Evolutionary conservation across 441 rosid species (phyloP).

Genomic region (Corymbia citriodora): DNA sequence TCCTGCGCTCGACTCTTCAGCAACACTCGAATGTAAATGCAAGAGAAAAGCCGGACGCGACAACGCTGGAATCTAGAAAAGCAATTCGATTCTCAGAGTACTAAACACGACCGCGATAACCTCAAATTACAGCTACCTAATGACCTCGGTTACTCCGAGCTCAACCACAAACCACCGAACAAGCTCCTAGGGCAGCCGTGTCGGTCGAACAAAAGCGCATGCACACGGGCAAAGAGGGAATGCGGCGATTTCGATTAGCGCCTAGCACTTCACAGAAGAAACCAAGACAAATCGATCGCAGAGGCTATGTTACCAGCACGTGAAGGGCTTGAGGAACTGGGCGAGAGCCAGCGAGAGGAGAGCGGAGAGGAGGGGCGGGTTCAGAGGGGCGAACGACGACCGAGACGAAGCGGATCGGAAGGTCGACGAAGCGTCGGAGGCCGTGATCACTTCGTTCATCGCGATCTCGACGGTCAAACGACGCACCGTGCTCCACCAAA

Average conservation of each 20-base stretch:
- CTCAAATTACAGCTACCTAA: not conserved
- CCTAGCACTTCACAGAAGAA: not conserved
- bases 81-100: not conserved
- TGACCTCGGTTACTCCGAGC: not conserved
- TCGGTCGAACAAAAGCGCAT: not conserved
- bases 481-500: not conserved
- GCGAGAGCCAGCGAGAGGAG: slow-evolving; percentile 48
- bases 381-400: slow-evolving; percentile 28
- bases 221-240: not conserved
- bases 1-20: not conserved
- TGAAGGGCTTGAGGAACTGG: slow-evolving; percentile 59
- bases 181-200: not conserved
- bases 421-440: slow-evolving; percentile 32
- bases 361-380: slow-evolving; percentile 44
- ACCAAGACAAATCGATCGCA: not conserved
- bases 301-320: slow-evolving; percentile 27
- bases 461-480: not conserved
- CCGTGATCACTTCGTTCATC: slow-evolving; percentile 39
- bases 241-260: not conserved
- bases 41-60: not conserved
- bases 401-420: slow-evolving; percentile 24
- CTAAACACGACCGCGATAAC: not conserved
- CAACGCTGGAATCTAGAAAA: not conserved
- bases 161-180: not conserved
- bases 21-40: not conserved